phyloP scores from a whole-genome alignment of 2,329 filamentous ascomycete genomes.

The Mollisiaceae sp. region DNA sequence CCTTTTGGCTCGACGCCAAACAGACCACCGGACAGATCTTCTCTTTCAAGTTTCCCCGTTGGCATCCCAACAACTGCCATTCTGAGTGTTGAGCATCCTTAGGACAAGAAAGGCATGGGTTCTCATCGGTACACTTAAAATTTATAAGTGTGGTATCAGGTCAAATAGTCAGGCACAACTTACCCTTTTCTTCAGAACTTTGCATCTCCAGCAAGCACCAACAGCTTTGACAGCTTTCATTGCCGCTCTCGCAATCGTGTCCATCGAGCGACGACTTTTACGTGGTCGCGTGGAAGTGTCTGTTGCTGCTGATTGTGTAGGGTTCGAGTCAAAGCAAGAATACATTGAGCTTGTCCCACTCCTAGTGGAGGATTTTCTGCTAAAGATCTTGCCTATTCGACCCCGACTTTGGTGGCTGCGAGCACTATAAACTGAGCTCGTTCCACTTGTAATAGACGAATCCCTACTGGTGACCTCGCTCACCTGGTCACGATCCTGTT shows the following conservation, averaged over 20 bases:
- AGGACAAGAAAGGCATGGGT: constrained; percentile 21
- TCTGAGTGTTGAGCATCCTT: constrained; percentile 12
- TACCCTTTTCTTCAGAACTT: constrained; percentile 26
- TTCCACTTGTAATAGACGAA: background rate
- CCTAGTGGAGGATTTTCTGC: background rate
- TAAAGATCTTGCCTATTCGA: background rate
- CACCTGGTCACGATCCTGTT: too few relatives aligned
- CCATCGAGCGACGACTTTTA: background rate
- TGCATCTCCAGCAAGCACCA: constrained; percentile 30
- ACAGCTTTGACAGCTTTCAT: constrained; percentile 26
- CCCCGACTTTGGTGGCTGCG: background rate
- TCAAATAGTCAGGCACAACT: constrained; percentile 5
- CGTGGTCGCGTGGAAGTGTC: background rate
- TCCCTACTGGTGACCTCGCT: too few relatives aligned
- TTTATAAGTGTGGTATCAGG: background rate
- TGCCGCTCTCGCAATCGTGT: constrained; percentile 17
- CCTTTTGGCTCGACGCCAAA: background rate
- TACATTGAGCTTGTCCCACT: constrained; percentile 1
- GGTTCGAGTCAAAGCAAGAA: constrained; percentile 1
- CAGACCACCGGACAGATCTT: constrained; percentile 25
- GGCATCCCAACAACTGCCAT: constrained; percentile 26
- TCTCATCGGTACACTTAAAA: constrained; percentile 13
- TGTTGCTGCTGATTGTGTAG: background rate
- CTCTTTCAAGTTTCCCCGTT: constrained; percentile 21
- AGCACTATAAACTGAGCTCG: background rate